Conservation (phyloP, 1,284 basidiomycete species). For the Trichosporon inkin region DNA sequence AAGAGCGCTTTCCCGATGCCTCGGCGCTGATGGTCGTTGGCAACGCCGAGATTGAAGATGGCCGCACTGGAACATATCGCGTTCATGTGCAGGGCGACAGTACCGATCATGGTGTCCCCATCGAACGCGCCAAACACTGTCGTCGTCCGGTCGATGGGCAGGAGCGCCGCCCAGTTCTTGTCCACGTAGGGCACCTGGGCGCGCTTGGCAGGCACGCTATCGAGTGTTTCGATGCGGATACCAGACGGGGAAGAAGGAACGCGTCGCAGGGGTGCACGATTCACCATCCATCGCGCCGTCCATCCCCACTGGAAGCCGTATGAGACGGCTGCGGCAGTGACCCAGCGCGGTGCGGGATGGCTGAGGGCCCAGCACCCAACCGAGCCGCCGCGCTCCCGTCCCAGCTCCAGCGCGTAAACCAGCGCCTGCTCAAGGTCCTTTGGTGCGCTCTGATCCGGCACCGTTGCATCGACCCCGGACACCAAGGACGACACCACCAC, state of each 20-base stretch:
- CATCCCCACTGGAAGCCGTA: conserved; percentile 8
- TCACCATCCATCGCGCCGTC: conserved; percentile 2
- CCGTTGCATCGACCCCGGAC: not conserved
- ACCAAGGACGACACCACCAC: not conserved
- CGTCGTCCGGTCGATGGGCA: not conserved
- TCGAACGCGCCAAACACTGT: not conserved
- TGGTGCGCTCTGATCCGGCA: not conserved
- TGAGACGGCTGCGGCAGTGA: not conserved
- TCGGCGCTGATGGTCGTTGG: not conserved
- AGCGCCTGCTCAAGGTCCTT: not conserved
- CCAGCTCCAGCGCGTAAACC: not conserved
- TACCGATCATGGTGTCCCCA: not conserved
- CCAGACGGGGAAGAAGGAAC: no score
- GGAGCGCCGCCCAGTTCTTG: not conserved
- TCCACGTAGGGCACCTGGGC: not conserved
- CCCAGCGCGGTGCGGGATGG: not conserved
- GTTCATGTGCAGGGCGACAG: not conserved
- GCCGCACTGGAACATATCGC: not conserved
- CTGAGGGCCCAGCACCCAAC: not conserved
- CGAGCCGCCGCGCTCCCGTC: not conserved
- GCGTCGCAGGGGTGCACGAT: no score
- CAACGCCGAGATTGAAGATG: not conserved
- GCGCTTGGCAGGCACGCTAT: not conserved
- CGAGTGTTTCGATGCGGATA: not conserved
- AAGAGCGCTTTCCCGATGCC: not conserved